These are phyloP conservation scores for Quercus alba DNA, from an alignment of 306 rosid species.

Conservation along the genomic window DNA sequence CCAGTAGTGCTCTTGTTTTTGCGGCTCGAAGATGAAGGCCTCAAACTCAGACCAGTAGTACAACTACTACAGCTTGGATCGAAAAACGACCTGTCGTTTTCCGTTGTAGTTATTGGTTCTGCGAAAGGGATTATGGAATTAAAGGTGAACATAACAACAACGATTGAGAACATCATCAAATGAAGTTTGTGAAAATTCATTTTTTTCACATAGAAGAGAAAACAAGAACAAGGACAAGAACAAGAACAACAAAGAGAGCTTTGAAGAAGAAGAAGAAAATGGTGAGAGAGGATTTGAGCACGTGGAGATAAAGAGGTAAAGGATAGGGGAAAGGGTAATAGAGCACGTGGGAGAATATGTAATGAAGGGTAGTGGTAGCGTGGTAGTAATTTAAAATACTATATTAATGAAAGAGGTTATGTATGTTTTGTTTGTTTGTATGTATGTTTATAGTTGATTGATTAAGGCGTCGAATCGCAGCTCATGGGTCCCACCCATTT, in stretches of 20 bases:
- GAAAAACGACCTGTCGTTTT: conserved; percentile 19
- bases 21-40: not conserved
- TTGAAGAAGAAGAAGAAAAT: not conserved
- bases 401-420: not conserved
- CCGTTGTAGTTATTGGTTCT: conserved; percentile 17
- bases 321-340: not conserved
- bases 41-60: conserved; percentile 1
- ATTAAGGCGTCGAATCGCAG: not conserved
- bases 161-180: not conserved
- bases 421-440: no score
- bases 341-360: conserved; percentile 33
- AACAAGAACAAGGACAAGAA: no score
- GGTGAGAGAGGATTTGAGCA: not conserved
- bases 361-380: not conserved
- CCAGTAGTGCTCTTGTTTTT: conserved; percentile 37
- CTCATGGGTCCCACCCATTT: not conserved
- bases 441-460: not conserved
- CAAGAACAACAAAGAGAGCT: no score
- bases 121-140: not conserved
- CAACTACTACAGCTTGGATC: conserved; percentile 21
- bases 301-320: conserved; percentile 9
- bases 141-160: not conserved
- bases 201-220: not conserved
- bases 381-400: no score
- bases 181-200: conserved; percentile 28